These are phyloP conservation scores for Boletus pseudo-olivaceus DNA, from an alignment of 768 basidiomycete species.

Conservation along the genomic window DNA sequence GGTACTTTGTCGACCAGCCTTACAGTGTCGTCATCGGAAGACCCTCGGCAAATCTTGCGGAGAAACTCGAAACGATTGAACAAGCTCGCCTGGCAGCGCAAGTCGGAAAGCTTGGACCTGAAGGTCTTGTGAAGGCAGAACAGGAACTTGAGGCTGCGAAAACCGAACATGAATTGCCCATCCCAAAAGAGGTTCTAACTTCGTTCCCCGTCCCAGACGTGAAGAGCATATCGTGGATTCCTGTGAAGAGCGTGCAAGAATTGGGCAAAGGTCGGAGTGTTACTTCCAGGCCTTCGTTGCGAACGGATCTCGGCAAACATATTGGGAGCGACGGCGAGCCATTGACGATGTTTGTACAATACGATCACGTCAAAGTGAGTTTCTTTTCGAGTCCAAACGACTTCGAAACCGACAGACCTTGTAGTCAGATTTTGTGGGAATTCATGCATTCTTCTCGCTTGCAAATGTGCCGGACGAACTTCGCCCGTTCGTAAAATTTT, in stretches of 20 bases:
- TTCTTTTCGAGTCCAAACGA: background rate
- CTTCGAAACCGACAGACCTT: background rate
- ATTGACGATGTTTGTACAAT: slow-evolving; percentile 88
- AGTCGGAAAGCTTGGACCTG: slow-evolving; percentile 66
- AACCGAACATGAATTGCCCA: slow-evolving; percentile 76
- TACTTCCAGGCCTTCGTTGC: slow-evolving; percentile 27
- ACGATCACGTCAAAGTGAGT: slow-evolving; percentile 83
- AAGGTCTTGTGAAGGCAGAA: slow-evolving; percentile 71
- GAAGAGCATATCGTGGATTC: slow-evolving; percentile 89
- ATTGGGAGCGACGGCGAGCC: slow-evolving; percentile 63
- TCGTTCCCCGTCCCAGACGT: slow-evolving; percentile 91
- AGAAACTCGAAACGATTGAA: slow-evolving; percentile 77
- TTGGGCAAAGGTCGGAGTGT: slow-evolving; percentile 45
- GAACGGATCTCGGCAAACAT: slow-evolving; percentile 52
- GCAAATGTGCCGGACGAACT: slow-evolving; percentile 67
- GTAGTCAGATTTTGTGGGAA: slow-evolving; percentile 88
- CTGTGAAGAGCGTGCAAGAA: slow-evolving; percentile 66
- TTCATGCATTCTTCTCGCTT: slow-evolving; percentile 78
- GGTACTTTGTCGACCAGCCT: slow-evolving; percentile 74
- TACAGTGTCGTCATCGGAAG: slow-evolving; percentile 79
- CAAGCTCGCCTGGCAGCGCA: slow-evolving; percentile 72
- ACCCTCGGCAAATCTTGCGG: slow-evolving; percentile 81
- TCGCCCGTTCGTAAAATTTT: slow-evolving; percentile 52
- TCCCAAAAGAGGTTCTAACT: slow-evolving; percentile 77
- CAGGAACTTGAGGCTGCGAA: slow-evolving; percentile 77